These are phyloP conservation scores for Verticillium zaregamsianum DNA, from an alignment of 2,329 filamentous ascomycete species.

Conservation along the genomic window DNA sequence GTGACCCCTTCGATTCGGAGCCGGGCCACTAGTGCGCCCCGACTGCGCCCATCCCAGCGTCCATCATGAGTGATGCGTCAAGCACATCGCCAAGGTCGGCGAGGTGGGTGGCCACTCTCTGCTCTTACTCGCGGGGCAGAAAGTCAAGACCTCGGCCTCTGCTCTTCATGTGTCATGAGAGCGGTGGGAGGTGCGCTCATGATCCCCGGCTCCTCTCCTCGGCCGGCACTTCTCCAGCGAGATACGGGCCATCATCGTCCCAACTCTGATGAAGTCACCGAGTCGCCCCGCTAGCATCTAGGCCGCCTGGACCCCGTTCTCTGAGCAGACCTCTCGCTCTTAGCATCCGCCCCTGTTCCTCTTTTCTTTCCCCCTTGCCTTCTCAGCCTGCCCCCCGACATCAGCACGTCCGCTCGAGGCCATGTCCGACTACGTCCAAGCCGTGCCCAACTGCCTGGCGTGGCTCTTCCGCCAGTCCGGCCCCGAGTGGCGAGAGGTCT, in stretches of 20 bases:
- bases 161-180: background rate
- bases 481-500: constrained; percentile 28
- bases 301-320: too few species aligned
- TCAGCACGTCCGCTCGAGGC: background rate
- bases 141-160: background rate
- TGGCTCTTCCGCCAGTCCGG: constrained; percentile 9
- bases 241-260: background rate
- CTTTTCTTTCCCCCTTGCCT: background rate
- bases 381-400: too few species aligned
- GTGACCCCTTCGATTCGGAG: background rate
- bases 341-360: too few species aligned
- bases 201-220: too few species aligned
- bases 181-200: background rate
- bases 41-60: background rate
- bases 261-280: background rate
- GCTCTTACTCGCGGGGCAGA: background rate
- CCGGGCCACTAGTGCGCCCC: background rate
- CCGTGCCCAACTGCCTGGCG: constrained; percentile 5
- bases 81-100: background rate
- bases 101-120: background rate
- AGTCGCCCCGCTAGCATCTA: background rate
- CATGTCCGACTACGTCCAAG: background rate
- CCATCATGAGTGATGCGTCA: background rate
- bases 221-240: too few species aligned
- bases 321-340: background rate